Percentiles rank a stretch among this genome's conserved stretches.
Evolutionary conservation across 2,329 filamentous ascomycete genomes (phyloP).

Genomic region (Colletotrichum chlorophyti): DNA sequence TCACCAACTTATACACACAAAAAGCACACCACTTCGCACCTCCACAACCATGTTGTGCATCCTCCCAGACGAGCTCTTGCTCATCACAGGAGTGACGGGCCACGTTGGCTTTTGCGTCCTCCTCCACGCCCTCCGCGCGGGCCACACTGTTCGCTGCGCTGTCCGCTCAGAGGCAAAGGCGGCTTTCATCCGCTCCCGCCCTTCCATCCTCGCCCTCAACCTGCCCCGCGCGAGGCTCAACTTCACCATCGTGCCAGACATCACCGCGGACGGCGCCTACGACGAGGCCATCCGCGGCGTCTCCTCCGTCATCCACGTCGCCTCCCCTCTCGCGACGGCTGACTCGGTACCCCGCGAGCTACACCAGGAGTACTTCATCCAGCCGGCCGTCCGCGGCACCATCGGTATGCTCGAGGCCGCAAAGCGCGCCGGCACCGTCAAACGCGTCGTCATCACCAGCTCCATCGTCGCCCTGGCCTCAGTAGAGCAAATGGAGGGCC

Average conservation of each 20-base stretch:
- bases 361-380: slow-evolving; percentile 54
- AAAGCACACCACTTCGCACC: too few species aligned
- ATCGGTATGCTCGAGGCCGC: slow-evolving; percentile 56
- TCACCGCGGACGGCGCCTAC: slow-evolving; percentile 44
- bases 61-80: slow-evolving; percentile 28
- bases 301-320: slow-evolving; percentile 43
- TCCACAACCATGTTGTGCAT: slow-evolving; percentile 21
- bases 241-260: slow-evolving; percentile 44
- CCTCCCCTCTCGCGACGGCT: slow-evolving; percentile 36
- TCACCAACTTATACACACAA: not conserved
- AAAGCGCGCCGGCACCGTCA: slow-evolving; percentile 42
- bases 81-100: slow-evolving; percentile 40
- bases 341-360: slow-evolving; percentile 68
- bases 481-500: slow-evolving; percentile 22
- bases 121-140: slow-evolving; percentile 33
- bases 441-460: slow-evolving; percentile 54
- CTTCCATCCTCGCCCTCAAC: slow-evolving; percentile 26
- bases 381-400: slow-evolving; percentile 63
- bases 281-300: slow-evolving; percentile 49
- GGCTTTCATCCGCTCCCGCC: slow-evolving; percentile 20
- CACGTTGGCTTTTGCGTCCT: slow-evolving; percentile 40
- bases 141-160: slow-evolving; percentile 39
- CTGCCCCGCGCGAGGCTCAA: slow-evolving; percentile 31
- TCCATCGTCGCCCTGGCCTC: slow-evolving; percentile 49
- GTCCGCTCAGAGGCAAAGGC: slow-evolving; percentile 35